Conservation (phyloP, 495 filamentous ascomycete species). For the Hypoxylon subgilvum region DNA sequence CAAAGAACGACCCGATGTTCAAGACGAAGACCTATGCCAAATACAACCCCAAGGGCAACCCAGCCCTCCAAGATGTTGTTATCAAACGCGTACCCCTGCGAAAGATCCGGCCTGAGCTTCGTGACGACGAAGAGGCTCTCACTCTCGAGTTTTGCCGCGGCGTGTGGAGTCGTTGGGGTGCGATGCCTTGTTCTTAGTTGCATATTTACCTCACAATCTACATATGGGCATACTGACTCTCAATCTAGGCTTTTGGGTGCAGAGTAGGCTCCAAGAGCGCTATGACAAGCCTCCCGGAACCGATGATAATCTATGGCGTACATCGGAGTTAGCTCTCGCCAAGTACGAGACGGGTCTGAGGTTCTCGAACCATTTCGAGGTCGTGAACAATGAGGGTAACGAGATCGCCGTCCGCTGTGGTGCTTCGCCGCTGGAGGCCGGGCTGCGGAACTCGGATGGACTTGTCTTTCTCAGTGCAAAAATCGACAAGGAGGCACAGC, state of each 20-base stretch:
- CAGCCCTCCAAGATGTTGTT: slow-evolving; percentile 66
- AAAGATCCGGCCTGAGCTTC: slow-evolving; percentile 68
- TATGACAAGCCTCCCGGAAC: slow-evolving; percentile 70
- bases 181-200: slow-evolving; percentile 24
- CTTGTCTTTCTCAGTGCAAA: slow-evolving; percentile 71
- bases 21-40: slow-evolving; percentile 58
- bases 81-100: slow-evolving; percentile 65
- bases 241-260: slow-evolving; percentile 64
- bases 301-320: slow-evolving; percentile 67
- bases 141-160: slow-evolving; percentile 69
- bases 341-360: slow-evolving; percentile 67
- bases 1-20: slow-evolving; percentile 66
- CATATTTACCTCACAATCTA: not conserved
- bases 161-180: slow-evolving; percentile 70
- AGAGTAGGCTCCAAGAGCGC: slow-evolving; percentile 64
- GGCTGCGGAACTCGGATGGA: slow-evolving; percentile 67
- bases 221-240: not conserved
- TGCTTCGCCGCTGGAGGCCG: slow-evolving; percentile 64
- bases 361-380: slow-evolving; percentile 79
- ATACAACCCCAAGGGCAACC: slow-evolving; percentile 68
- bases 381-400: slow-evolving; percentile 67
- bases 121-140: slow-evolving; percentile 65
- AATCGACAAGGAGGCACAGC: slow-evolving; percentile 63
- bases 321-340: slow-evolving; percentile 56
- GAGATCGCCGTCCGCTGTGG: slow-evolving; percentile 70